Evolutionary conservation across 2,329 filamentous ascomycete genomes (phyloP), one percentile per base, ranked within the genome.

Genomic region (Zymoseptoria passerinii): DNA sequence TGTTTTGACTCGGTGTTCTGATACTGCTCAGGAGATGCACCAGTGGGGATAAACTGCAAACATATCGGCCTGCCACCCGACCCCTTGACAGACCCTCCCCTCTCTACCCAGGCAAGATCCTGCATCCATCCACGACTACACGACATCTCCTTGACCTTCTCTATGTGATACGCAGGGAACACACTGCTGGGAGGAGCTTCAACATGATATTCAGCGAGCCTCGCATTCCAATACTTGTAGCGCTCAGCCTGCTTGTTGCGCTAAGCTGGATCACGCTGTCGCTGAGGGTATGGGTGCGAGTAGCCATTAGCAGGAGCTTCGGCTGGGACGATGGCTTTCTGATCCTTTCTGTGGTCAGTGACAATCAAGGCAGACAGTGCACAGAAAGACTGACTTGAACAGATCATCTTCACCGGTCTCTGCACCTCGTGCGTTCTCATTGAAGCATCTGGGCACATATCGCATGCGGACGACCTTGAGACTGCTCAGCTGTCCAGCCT

Each of bases 291-390:
- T 77, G 72, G 68, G 75, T 76, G 9, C 70, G 76, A 48, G 68
- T 68, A 1, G 66, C 64, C 29, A 62, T 77, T 28, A 73, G 75
- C 40, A 65, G 69, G 16, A 74, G 67, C 50, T 75, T 77, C 57
- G 75, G 76, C 2, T 76, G 74, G 72, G 77, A 79, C 57, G 77
- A 79, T 63, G 67, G 64, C 13, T 67, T 70, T 1, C 75, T 77
- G 68, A 60, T 77, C 4, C 53, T 76, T 13, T 71, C 76, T 7
- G 66, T 68, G 28, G 75, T 77, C 66, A 54, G 69, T 61, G 48
- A 18, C 4, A 7, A 44, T n/a, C 13, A 16, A 44, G n/a, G 13
- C 10, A 44, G 13, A 44, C 9, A 13, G 16, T 5, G 1, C n/a
- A 16, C 35, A 13, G n/a, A 2, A 16, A 4, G 10, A 53, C 62